Conservation (phyloP, 371 early-diverging fungal genomes). For the Coemansia linderi region DNA sequence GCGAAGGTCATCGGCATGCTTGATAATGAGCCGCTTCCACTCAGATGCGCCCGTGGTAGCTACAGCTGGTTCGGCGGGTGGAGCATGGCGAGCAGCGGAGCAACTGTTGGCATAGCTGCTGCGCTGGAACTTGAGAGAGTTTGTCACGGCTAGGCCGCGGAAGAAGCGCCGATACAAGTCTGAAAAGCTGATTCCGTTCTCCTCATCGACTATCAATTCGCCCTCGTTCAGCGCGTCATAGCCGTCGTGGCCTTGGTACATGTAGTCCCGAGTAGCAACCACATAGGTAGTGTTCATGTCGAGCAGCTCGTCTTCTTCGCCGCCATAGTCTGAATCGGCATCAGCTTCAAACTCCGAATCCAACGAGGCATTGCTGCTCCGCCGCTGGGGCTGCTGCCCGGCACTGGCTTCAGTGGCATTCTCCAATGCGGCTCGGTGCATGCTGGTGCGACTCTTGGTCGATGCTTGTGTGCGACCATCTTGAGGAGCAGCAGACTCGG, state of each 20-base stretch:
- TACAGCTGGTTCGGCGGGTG: background rate
- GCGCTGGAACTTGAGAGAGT: constrained; percentile 53
- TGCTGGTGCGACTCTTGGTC: constrained; percentile 9
- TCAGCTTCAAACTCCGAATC: constrained; percentile 24
- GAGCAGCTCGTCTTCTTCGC: constrained; percentile 49
- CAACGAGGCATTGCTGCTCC: background rate
- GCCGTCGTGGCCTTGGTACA: constrained; percentile 66
- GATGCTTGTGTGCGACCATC: background rate
- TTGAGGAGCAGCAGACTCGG: background rate
- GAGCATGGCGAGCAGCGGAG: constrained; percentile 18
- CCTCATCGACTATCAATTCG: constrained; percentile 60
- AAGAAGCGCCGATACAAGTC: constrained; percentile 62
- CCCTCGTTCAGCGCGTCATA: constrained; percentile 56
- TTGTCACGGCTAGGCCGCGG: constrained; percentile 61
- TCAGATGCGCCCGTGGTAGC: constrained; percentile 7
- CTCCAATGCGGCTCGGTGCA: constrained; percentile 33
- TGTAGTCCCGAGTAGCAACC: constrained; percentile 62
- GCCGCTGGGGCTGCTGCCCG: background rate
- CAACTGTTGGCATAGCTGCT: constrained; percentile 30
- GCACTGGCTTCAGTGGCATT: constrained; percentile 2
- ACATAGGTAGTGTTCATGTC: constrained; percentile 57
- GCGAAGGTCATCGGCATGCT: constrained; percentile 36
- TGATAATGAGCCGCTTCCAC: constrained; percentile 47
- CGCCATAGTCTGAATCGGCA: constrained; percentile 31
- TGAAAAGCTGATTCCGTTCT: constrained; percentile 61